Base-by-base conservation (phyloP, 768 basidiomycete genomes). In the Suillus placidus region DNA sequence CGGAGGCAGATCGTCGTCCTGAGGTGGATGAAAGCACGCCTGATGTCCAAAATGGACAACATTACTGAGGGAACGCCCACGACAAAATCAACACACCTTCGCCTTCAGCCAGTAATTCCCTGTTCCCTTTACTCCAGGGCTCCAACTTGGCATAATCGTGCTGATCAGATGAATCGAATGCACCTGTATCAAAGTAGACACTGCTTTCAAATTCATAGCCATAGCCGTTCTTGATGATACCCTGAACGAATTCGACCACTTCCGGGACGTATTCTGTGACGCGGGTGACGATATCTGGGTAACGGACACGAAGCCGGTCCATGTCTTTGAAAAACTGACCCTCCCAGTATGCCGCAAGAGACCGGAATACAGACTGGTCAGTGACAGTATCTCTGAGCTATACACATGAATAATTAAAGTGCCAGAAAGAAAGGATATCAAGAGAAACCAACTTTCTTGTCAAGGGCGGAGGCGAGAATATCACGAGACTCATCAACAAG, bases 261-360 rank as follows among this genome's bases (percentile, higher is more conserved):
- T 99, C 96, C 4, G 95, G 94, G 9, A 99, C 90, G 77, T 95
- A 99, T 78, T 99, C 97, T 1, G 96, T 96, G 6, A 99, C 97
- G 49, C 97, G 89, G 1, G 97, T 99, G 62, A 98, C 78, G 5
- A 88, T 93, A 75, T 97, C 94, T 20, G 97, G 95, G 26, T 90
- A 87, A 65, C 90, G 88, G 47, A 99, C 92, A 67, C 86, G 86
- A 20, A 99, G 85, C n/a, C 90, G 87, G 18, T 81, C 79, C 97
- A 99, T 99, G 72, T 98, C 95, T 37, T 87, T 81, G 81, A 97
- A 95, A 81, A 95, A 99, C 63, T 88, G 85, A 38, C 80, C 80
- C 78, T 99, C 97, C 95, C 95, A 98, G 74, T 89, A 88, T 9
- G 91, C 85, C 1, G 97, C 89, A 12, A 96, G 83, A 18, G 87